Evolutionary conservation across 805 yeast genomes (phyloP), one percentile per base, ranked within the genome.

Genomic region (Suhomyces faveliae): DNA sequence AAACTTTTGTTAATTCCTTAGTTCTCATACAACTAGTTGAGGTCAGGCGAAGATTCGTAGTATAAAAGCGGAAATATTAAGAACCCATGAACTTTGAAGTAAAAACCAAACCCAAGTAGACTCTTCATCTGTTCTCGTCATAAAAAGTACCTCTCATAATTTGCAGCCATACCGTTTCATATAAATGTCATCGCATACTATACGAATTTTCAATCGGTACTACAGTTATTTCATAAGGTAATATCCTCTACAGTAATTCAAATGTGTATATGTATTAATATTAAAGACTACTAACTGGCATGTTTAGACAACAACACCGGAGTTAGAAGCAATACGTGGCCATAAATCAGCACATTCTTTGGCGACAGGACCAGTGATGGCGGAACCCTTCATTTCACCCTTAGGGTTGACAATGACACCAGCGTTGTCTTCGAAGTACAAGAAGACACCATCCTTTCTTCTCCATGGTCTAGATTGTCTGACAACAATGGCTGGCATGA

Each of bases 331-430:
- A 83, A 94, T 94, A 84, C 99, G 89, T 78, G 99, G 99, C 99
- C 99, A 94, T 78, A 94, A 87, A 76, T 94, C 99, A 76, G 99
- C 99, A 85, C 99, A 95, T 84, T 94, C 99, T 83, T 94, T 94
- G 78, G 97, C 98, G 74, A 94, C 99, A 72, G 99, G 99, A 79
- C 99, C 99, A 73, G 99, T 95, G 77, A 94, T 94, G 72, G 99
- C 99, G 65, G 99, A 95, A 81, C 99, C 99, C 85, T 94, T 94
- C 99, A 95, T 94, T 81, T 94, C 99, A 84, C 99, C 99, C 94
- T 94, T 94, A 75, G 99, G 99, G 83, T 94, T 94, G 77, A 94
- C 99, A 74, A 94, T 94, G 78, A 95, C 99, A 86, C 99, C 99
- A 62, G 99, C 99, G 74, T 94, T 94, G 82, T 94, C 99, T 85